Percentiles rank a stretch among this genome's conserved stretches.
Conservation (phyloP, 2,329 filamentous ascomycete genomes). For the Ceratocystis alfenasii region DNA sequence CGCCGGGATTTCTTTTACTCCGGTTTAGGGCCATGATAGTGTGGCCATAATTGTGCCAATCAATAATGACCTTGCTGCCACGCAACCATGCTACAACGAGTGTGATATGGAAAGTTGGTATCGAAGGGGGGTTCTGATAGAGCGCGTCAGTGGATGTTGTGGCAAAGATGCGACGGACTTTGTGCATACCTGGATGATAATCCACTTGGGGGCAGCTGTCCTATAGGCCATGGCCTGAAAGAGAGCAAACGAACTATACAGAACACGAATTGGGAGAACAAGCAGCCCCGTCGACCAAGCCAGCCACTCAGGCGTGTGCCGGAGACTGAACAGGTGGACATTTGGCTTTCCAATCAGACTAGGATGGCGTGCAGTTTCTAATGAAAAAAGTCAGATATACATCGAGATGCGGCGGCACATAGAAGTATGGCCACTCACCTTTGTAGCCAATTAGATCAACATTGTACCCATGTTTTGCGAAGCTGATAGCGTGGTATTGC, state of each 20-base stretch:
- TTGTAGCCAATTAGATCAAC: constrained; percentile 84
- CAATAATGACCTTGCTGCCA: constrained; percentile 71
- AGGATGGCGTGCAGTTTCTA: constrained; percentile 70
- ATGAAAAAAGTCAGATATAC: neutral
- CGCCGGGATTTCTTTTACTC: constrained; percentile 56
- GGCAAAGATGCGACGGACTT: neutral
- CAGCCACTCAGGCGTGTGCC: constrained; percentile 53
- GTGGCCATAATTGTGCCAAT: constrained; percentile 99
- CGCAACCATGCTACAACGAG: constrained; percentile 61
- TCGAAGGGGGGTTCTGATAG: constrained; percentile 76
- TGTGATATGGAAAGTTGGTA: constrained; percentile 74
- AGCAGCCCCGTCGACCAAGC: constrained; percentile 35
- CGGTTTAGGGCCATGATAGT: constrained; percentile 64
- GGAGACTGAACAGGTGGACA: constrained; percentile 60
- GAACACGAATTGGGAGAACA: constrained; percentile 21
- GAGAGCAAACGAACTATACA: constrained; percentile 45
- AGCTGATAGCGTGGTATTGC: constrained; percentile 94
- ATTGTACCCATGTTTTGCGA: constrained; percentile 66
- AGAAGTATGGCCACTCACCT: constrained; percentile 38
- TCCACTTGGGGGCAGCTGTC: constrained; percentile 65
- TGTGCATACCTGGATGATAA: constrained; percentile 61
- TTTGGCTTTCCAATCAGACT: constrained; percentile 56
- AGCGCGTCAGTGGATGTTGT: neutral
- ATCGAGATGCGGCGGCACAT: neutral
- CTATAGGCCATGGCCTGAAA: constrained; percentile 61